Evolutionary conservation across 306 rosid genomes (phyloP).

Genomic region (Pyrus bretschneideri): DNA sequence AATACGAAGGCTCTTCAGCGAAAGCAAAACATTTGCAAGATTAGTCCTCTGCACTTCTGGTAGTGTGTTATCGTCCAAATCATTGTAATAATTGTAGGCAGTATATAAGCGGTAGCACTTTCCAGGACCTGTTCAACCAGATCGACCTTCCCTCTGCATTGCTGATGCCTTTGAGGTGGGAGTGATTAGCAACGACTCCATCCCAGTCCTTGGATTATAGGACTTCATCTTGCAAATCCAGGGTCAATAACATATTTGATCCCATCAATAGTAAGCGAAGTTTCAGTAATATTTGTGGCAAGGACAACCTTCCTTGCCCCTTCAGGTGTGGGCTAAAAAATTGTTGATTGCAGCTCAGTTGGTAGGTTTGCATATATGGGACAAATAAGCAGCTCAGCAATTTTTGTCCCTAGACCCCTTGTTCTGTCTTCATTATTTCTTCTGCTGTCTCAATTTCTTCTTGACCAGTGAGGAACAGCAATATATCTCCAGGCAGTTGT

Average conservation of each 20-base stretch:
- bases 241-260: constrained; percentile 96
- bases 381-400: constrained; percentile 87
- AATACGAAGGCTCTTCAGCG: constrained; percentile 85
- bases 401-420: constrained; percentile 84
- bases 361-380: constrained; percentile 97
- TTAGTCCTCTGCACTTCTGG: constrained; percentile 93
- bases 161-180: constrained; percentile 99
- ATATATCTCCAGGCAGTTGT: constrained; percentile 78
- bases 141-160: constrained; percentile 87
- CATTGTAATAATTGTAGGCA: constrained; percentile 61
- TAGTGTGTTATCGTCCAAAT: constrained; percentile 79
- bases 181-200: constrained; percentile 76
- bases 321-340: constrained; percentile 96
- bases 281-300: constrained; percentile 98
- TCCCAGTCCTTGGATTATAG: constrained; percentile 86
- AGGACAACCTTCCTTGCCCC: constrained; percentile 96
- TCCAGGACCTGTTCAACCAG: constrained; percentile 98
- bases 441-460: constrained; percentile 96
- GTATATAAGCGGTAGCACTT: constrained; percentile 89
- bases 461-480: constrained; percentile 90
- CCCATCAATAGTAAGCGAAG: constrained; percentile 95
- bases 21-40: constrained; percentile 85
- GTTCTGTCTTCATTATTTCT: constrained; percentile 87
- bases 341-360: constrained; percentile 86
- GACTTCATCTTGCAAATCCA: constrained; percentile 76